Base-by-base conservation (phyloP, 495 filamentous ascomycete species). In the Apiosordaria backusii region DNA sequence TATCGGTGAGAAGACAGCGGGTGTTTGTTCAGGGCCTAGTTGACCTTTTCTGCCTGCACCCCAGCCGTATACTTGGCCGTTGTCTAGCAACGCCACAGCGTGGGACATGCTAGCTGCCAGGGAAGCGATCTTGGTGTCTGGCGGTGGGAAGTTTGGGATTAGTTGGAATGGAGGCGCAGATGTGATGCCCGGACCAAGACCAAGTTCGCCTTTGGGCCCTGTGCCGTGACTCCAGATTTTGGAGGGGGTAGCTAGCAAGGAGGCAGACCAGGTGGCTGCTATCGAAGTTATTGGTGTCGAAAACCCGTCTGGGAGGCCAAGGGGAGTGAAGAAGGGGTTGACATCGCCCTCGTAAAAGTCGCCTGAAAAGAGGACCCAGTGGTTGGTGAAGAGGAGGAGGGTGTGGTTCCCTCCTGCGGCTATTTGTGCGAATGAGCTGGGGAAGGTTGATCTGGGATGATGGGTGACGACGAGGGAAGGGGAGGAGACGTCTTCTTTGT, bases 361-460 rank as follows among this genome's bases (percentile, higher is more conserved):
- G 0, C 93, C 92, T n/a, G 84, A 79, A 58, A 83, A 83, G 74
- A 86, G 90, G 13, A 91, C 78, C 18, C 70, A 61, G 5, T 89
- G 89, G 24, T 78, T 70, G 16, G 80, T 68, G 25, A 84, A 83
- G 1, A 95, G 76, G 4, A 96, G 66, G 3, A 97, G 76, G 0
- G 92, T 97, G 75, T 97, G 92, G 75, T 97, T 98, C 6, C 94
- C 94, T 19, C 94, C 93, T 9, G 90, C 88, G 64, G 78, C 85
- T 40, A 96, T 73, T 13, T 55, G 65, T 26, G 69, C 64, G 27
- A 67, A 59, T 45, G 66, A 59, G 63, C 69, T 65, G 25, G 70
- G n/a, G 0, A 69, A 64, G 60, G 67, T 67, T 3, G 63, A 45
- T 18, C 27, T 15, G 21, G 54, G 53, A 15, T 45, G 45, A 60